Conservation (phyloP, 805 yeast species). For the Candida hispaniensis region DNA sequence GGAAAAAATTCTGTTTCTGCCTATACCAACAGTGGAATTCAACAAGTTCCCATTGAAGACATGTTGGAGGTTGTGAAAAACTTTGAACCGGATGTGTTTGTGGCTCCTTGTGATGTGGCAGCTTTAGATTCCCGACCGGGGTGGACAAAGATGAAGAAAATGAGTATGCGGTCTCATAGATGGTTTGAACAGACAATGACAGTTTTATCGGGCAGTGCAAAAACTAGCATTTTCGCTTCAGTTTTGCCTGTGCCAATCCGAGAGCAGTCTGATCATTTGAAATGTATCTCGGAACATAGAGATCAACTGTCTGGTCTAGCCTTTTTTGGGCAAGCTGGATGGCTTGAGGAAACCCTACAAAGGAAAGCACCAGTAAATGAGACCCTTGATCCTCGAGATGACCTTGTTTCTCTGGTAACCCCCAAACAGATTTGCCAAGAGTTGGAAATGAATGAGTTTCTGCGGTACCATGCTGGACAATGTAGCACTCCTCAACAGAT, state of each 20-base stretch:
- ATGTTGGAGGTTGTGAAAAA: slow-evolving; percentile 20
- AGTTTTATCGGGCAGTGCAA: slow-evolving; percentile 13
- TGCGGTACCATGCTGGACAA: slow-evolving; percentile 18
- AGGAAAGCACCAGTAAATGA: slow-evolving; percentile 1
- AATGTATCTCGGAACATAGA: slow-evolving; percentile 16
- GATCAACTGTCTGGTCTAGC: slow-evolving; percentile 7
- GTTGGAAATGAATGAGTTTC: too few relatives aligned
- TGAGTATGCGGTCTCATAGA: slow-evolving; percentile 27
- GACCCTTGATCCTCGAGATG: slow-evolving; percentile 11
- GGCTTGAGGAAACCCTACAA: slow-evolving; percentile 9
- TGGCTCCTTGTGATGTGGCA: slow-evolving; percentile 30
- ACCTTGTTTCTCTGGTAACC: slow-evolving; percentile 4
- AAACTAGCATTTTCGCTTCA: slow-evolving; percentile 24
- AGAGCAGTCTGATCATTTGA: slow-evolving; percentile 22
- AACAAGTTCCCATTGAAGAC: slow-evolving; percentile 23
- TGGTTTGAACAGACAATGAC: slow-evolving; percentile 27
- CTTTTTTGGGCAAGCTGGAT: slow-evolving; percentile 19
- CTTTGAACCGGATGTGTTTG: slow-evolving; percentile 28
- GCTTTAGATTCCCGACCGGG: slow-evolving; percentile 28
- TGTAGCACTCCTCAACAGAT: slow-evolving; percentile 29
- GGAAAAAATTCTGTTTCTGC: slow-evolving; percentile 26
- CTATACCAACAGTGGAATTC: slow-evolving; percentile 31
- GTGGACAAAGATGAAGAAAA: slow-evolving; percentile 29
- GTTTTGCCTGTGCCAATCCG: slow-evolving; percentile 25
- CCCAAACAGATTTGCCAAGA: too few relatives aligned